Evolutionary conservation across 768 basidiomycete genomes (phyloP), one percentile per base, ranked within the genome.

Genomic region (Tulasnella sp.): DNA sequence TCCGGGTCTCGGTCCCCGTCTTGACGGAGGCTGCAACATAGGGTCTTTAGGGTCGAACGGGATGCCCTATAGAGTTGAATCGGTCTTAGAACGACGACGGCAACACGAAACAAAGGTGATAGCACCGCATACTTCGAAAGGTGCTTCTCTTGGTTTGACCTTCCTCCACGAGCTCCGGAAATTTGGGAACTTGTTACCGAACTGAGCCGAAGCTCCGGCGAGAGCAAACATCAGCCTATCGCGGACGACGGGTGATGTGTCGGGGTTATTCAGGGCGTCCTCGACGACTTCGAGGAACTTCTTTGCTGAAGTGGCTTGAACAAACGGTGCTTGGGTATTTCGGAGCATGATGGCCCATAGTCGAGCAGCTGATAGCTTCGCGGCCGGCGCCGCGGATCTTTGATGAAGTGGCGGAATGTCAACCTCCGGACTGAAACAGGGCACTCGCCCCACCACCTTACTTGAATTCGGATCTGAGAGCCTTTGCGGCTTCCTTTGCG

Each of bases 311-410:
- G 91, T 92, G 83, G 94, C 92, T 54, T 60, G 79, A 54, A 76
- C 50, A 44, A 81, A 77, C 20, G 44, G 76, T 78, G 40, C 60
- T 64, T 34, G 28, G 24, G 28, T 37, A 48, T 97, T 96, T 41
- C 92, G 91, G 50, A 97, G 89, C 92, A 97, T 93, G 83, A 97
- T 92, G 2, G 95, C 93, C 96, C 96, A 97, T 9, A 98, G 84
- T 82, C 93, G 87, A 28, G 94, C 93, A 31, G 94, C 94, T 37
- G 93, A 92, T 9, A 95, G 86, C 85, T 94, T 93, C 4, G 92
- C 91, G 48, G 92, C 85, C 2, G 94, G 93, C 84, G 93, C 93
- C 6, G 92, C 94, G 83, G 92, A 93, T 84, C 93, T 93, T 81
- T 3, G 9, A 69, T 34, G 9, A 73, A 46, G 31, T 16, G 37